Evolutionary conservation across 805 yeast species (phyloP).

Genomic region (Suhomyces vadensis): DNA sequence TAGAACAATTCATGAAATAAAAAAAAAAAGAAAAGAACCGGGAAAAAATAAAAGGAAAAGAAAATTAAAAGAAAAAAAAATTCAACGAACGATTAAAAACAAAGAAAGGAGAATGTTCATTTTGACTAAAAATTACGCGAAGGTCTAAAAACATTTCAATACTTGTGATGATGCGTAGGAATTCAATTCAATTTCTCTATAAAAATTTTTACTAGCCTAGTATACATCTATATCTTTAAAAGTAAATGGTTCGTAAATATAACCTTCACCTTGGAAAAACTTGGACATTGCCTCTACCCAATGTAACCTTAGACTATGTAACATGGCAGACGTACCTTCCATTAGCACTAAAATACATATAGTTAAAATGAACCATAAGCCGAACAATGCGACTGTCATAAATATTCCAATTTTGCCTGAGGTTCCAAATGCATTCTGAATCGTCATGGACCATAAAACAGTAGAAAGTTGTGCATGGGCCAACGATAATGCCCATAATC

Average conservation of each 20-base stretch:
- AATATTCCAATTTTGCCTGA: constrained; percentile 68
- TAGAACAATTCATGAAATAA: no score
- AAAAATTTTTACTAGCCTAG: neutral
- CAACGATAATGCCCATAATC: constrained; percentile 95
- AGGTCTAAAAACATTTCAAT: neutral
- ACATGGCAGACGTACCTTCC: constrained; percentile 99
- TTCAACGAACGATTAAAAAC: neutral
- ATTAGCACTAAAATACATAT: constrained; percentile 88
- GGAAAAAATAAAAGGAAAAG: neutral
- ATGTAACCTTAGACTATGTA: constrained; percentile 95
- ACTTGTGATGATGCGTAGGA: neutral
- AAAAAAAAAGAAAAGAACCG: neutral
- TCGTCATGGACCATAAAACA: constrained; percentile 97
- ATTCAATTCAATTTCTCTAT: neutral
- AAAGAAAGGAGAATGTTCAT: no score
- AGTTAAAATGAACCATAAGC: constrained; percentile 92
- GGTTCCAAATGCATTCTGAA: constrained; percentile 69
- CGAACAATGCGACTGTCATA: constrained; percentile 78
- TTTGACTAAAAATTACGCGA: neutral
- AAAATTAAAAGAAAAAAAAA: neutral
- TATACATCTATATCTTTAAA: constrained; percentile 36
- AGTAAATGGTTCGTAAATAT: constrained; percentile 84
- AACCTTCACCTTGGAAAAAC: constrained; percentile 96
- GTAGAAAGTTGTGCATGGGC: constrained; percentile 95
- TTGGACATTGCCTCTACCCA: constrained; percentile 99